A percentile compares a stretch with the other conserved stretches of the same genome.
Evolutionary conservation across 2,329 filamentous ascomycete genomes (phyloP).

Genomic region (Penicillium sp.): DNA sequence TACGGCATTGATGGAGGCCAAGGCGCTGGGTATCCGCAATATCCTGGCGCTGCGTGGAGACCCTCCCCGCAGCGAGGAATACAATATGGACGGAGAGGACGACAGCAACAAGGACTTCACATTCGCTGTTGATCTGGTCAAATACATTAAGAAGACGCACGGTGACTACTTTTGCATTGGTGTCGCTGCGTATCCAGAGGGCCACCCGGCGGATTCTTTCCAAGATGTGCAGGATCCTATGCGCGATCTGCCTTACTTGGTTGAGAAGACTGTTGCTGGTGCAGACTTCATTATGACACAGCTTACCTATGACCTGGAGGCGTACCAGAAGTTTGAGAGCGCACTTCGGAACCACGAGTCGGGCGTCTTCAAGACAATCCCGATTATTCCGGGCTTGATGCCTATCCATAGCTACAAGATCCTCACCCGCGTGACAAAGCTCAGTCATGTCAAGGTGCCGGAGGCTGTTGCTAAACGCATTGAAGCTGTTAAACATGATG

Average conservation of each 20-base stretch:
- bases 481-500: conserved; percentile 47
- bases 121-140: conserved; percentile 85
- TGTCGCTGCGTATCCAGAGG: conserved; percentile 92
- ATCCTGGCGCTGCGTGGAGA: conserved; percentile 91
- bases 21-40: conserved; percentile 86
- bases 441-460: conserved; percentile 86
- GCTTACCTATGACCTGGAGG: conserved; percentile 86
- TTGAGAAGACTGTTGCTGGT: conserved; percentile 87
- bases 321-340: conserved; percentile 78
- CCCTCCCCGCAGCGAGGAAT: conserved; percentile 85
- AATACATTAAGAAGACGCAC: conserved; percentile 80
- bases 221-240: conserved; percentile 70
- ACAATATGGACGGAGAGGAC: conserved; percentile 63
- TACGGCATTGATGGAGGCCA: conserved; percentile 85
- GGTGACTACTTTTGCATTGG: conserved; percentile 96
- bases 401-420: conserved; percentile 97
- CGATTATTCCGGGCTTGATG: conserved; percentile 94
- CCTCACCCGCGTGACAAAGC: conserved; percentile 87
- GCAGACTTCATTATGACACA: conserved; percentile 99
- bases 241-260: conserved; percentile 77
- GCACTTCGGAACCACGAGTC: conserved; percentile 77
- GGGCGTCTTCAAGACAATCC: conserved; percentile 79
- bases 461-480: conserved; percentile 65
- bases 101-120: conserved; percentile 76
- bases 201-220: conserved; percentile 87